Evolutionary conservation across 768 basidiomycete genomes (phyloP).

Genomic region (Suillus hirtellus): DNA sequence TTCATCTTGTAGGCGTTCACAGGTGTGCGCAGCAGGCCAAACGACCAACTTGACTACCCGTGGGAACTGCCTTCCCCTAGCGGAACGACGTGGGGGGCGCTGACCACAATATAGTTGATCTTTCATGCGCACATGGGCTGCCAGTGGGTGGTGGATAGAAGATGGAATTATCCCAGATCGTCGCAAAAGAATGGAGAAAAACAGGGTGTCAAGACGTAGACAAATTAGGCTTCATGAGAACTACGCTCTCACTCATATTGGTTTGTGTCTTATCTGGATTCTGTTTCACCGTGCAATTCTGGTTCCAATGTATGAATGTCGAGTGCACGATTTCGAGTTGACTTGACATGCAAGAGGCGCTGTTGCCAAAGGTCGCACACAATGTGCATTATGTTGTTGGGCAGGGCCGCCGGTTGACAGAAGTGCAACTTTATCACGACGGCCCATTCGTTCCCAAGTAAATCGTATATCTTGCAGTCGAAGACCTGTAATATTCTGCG

Average conservation of each 20-base stretch:
- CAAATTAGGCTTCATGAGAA: neutral
- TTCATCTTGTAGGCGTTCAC: neutral
- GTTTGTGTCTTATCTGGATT: too few species aligned
- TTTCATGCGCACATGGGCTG: too few species aligned
- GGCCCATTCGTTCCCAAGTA: neutral
- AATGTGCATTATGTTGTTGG: neutral
- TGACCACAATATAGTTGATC: too few species aligned
- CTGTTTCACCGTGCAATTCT: neutral
- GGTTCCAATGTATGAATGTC: neutral
- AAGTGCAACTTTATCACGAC: neutral
- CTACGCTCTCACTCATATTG: neutral
- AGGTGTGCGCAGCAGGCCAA: neutral
- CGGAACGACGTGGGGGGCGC: neutral
- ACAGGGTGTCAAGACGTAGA: neutral
- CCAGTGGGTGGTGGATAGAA: neutral
- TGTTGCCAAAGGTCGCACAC: neutral
- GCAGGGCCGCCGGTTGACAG: too few species aligned
- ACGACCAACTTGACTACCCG: neutral
- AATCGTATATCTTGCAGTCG: neutral
- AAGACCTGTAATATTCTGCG: neutral
- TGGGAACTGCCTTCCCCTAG: slow-evolving; percentile 4
- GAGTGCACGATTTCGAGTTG: neutral
- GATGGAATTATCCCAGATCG: neutral
- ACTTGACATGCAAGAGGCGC: neutral
- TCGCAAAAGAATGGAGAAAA: neutral